Evolutionary conservation across 305 asterid genomes (phyloP), one percentile per base, ranked within the genome.

Genomic region (Fraxinus xanthoxyloides): DNA sequence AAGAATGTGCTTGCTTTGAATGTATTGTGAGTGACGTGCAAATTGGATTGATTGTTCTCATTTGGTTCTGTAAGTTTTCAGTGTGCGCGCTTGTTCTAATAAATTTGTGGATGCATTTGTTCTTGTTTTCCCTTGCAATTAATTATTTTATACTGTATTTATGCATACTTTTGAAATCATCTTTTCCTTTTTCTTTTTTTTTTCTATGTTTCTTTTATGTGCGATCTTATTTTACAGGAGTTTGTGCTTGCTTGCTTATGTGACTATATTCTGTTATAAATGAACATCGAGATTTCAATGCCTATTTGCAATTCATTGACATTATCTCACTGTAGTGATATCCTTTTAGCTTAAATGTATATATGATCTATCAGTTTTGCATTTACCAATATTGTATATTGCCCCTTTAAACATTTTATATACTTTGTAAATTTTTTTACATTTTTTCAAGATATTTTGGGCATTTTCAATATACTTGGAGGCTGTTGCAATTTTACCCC

Each of bases 401-500:
- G 36, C 69, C 7, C 59, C 48, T 28, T 15, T 34, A 21, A 31
- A 36, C 43, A 54, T 54, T 1, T 32, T 61, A 34, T 30, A 13
- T 70, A 31, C 13, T 19, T 13, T 12, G 24, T 79, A n/a, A 15
- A 61, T 17, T 63, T 59, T 72, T 43, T 31, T 9, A 46, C 77
- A 77, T 46, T 77, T 78, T 81, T 81, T 72, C 76, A 92, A 95
- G 98, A 77, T 95, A 85, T 85, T 93, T 59, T 95, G 99, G 99
- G 93, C 97, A 69, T 94, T 95, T 81, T 95, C 99, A 65, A 89
- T 95, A 80, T 94, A 94, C 89, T 87, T 95, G 93, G 98, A 95
- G 89, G 98, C 99, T 51, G 95, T 93, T 80, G 97, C 98, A 35
- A 95, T 95, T 82, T 87, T 95, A 82, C 98, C 99, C n/a, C 99